Percentiles rank a stretch among this genome's conserved stretches.
phyloP scores from a whole-genome alignment of 441 rosid genomes.

The Euphorbia neoarborescens region DNA sequence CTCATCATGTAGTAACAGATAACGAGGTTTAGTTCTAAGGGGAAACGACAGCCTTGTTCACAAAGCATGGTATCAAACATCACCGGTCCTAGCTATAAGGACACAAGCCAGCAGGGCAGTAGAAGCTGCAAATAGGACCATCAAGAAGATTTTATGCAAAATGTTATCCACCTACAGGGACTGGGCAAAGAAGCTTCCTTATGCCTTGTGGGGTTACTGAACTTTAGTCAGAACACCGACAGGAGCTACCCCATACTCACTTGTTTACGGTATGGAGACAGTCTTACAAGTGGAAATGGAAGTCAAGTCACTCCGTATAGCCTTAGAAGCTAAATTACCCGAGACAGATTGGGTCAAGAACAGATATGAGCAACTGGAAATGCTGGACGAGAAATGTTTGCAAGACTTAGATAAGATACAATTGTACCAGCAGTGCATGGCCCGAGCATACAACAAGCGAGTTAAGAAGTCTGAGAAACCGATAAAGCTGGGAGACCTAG shows the following conservation, averaged over 20 bases:
- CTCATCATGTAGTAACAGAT: too few species aligned
- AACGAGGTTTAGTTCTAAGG: too few species aligned
- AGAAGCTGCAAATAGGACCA: too few species aligned
- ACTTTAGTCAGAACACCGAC: not conserved
- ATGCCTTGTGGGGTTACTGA: not conserved
- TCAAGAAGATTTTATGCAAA: not conserved
- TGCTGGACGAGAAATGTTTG: not conserved
- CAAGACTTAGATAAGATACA: not conserved
- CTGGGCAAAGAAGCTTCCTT: not conserved
- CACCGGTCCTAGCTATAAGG: too few species aligned
- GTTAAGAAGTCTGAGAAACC: not conserved
- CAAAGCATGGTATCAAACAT: too few species aligned
- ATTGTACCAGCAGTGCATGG: too few species aligned
- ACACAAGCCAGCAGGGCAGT: too few species aligned
- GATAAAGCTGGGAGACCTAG: not conserved
- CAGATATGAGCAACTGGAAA: not conserved
- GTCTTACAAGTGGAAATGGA: not conserved
- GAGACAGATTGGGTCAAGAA: not conserved
- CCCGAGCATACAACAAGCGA: not conserved
- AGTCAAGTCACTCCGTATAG: not conserved
- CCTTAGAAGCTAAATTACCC: not conserved
- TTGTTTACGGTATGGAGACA: not conserved
- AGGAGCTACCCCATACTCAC: not conserved
- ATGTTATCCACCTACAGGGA: not conserved
- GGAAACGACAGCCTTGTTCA: too few species aligned